Conservation (phyloP, 257 asterid species). For the Solanum pinnatisectum region DNA sequence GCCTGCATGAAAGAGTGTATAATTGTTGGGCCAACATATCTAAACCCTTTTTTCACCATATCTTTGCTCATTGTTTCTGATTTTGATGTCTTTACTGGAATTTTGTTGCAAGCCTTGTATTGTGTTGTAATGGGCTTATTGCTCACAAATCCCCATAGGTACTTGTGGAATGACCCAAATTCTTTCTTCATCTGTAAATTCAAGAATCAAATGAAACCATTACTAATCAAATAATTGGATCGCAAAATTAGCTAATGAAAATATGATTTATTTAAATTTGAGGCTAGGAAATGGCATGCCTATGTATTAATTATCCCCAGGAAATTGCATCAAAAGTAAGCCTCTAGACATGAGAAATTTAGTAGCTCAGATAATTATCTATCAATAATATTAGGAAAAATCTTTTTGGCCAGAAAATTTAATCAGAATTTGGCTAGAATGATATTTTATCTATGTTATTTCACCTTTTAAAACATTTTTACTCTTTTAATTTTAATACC, state of each 20-base stretch:
- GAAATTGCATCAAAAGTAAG: background rate
- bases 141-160: slow-evolving; percentile 67
- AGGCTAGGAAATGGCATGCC: background rate
- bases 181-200: slow-evolving; percentile 37
- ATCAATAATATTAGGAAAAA: no score
- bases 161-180: slow-evolving; percentile 51
- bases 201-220: background rate
- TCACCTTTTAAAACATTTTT: no score
- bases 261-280: background rate
- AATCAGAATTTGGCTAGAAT: no score
- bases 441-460: no score
- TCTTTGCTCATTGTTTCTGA: slow-evolving; percentile 81
- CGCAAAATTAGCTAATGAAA: background rate
- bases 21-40: slow-evolving; percentile 68
- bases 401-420: no score
- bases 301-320: background rate
- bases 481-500: no score
- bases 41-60: slow-evolving; percentile 70
- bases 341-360: background rate
- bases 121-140: slow-evolving; percentile 44
- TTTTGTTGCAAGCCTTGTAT: slow-evolving; percentile 53
- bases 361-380: background rate
- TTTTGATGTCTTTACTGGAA: slow-evolving; percentile 77
- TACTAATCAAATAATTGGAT: background rate
- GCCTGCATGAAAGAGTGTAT: slow-evolving; percentile 88